Percentiles rank a stretch among this genome's conserved stretches.
Evolutionary conservation across 257 asterid species (phyloP).

Genomic region (Coffea canephora): DNA sequence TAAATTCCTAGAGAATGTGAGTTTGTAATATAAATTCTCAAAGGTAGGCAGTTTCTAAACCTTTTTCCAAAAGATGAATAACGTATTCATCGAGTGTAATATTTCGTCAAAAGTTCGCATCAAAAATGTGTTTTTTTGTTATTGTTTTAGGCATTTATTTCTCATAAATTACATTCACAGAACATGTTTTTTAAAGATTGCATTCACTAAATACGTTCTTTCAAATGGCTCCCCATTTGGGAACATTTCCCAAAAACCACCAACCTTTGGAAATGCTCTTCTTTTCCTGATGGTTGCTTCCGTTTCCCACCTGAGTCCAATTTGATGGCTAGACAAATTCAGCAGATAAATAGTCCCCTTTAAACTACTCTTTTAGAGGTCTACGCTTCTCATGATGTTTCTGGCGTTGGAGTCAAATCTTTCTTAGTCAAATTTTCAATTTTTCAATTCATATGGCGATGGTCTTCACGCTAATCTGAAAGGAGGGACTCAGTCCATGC

Average conservation of each 20-base stretch:
- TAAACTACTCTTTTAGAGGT: conserved; percentile 1
- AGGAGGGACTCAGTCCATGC: conserved; percentile 7
- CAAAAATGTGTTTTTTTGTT: no score
- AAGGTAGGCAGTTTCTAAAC: no score
- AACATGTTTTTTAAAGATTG: no score
- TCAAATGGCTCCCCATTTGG: no score
- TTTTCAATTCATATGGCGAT: conserved; percentile 21
- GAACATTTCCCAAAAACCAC: no score
- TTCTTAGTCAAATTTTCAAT: conserved; percentile 10
- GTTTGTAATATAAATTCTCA: no score
- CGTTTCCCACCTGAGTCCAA: not conserved
- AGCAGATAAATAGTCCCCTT: not conserved
- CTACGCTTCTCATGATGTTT: conserved; percentile 9
- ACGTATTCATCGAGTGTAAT: not conserved
- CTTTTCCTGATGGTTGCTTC: conserved; percentile 23
- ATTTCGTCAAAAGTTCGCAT: no score
- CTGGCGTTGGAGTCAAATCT: not conserved
- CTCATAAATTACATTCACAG: no score
- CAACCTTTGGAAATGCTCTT: conserved; percentile 10
- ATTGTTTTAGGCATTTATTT: no score
- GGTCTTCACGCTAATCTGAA: conserved; percentile 4
- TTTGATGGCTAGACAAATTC: conserved; percentile 14
- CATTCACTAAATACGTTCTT: no score
- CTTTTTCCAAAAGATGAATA: no score
- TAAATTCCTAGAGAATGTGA: no score